Conservation (phyloP, 2,329 filamentous ascomycete species). For the Talaromyces sp. region DNA sequence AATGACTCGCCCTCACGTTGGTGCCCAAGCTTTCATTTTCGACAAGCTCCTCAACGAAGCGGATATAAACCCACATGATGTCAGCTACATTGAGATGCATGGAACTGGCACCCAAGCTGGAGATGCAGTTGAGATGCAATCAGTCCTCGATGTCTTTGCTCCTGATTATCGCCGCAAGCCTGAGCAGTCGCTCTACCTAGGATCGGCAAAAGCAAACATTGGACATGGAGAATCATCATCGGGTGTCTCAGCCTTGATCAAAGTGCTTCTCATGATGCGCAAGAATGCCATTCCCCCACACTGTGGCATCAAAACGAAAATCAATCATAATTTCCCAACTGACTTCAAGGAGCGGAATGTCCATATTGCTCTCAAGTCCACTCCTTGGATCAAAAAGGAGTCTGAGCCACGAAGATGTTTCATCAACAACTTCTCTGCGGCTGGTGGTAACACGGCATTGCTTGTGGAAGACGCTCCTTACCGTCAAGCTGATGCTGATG, state of each 20-base stretch:
- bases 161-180: conserved; percentile 24
- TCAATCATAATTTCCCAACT: conserved; percentile 31
- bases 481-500: conserved; percentile 20
- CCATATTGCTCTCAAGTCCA: conserved; percentile 43
- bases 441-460: conserved; percentile 66
- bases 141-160: conserved; percentile 32
- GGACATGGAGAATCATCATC: conserved; percentile 43
- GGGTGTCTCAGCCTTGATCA: conserved; percentile 46
- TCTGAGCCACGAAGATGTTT: conserved; percentile 34
- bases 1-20: conserved; percentile 40
- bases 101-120: conserved; percentile 41
- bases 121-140: conserved; percentile 34
- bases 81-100: conserved; percentile 38
- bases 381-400: conserved; percentile 24
- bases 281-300: conserved; percentile 62
- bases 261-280: conserved; percentile 62
- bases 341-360: conserved; percentile 30
- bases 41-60: conserved; percentile 33
- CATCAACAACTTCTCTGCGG: conserved; percentile 67
- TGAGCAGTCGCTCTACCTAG: conserved; percentile 29
- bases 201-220: conserved; percentile 33
- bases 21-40: conserved; percentile 34
- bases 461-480: conserved; percentile 59
- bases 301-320: conserved; percentile 57
- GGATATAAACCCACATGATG: conserved; percentile 30